Base-by-base conservation (phyloP, 768 basidiomycete species). In the Naganishia vishniacii region DNA sequence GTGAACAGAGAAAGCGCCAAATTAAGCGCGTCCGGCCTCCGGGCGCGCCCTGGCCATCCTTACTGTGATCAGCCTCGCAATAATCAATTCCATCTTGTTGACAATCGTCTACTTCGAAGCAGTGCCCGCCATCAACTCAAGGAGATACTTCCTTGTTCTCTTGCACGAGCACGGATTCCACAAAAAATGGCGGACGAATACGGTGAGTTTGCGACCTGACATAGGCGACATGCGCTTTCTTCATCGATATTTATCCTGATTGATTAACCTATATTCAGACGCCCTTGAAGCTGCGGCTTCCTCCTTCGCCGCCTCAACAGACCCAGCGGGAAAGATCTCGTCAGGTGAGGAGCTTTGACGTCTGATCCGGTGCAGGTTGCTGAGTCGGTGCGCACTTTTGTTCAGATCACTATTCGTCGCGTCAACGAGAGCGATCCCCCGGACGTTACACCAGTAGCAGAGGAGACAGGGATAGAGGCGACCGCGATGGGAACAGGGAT, bases 241-340 rank as follows among this genome's bases (percentile, higher is more conserved):
- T 12, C n/a, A 32, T 18, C 34, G 12, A 4, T 18, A 15, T n/a
- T n/a, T n/a, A n/a, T 47, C 40, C 41, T 53, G 37, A 34, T 56
- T n/a, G 7, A 32, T 37, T 28, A 29, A 32, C 47, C n/a, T 23
- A 25, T 20, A n/a, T 16, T n/a, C 51, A 76, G 75, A 76, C 67
- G 73, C 75, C 48, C 69, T 76, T 9, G 75, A 76, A 61, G 70
- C 67, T 37, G 70, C 73, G 56, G 75, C 75, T 53, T 71, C 73
- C 25, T 70, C 71, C 25, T 72, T 69, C 48, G 64, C 66, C 20
- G 72, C 71, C 56, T 49, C 66, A 25, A 53, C 66, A 40, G 71
- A 68, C 15, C 34, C 20, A 3, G 45, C 63, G 41, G 53, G 13
- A 45, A 51, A 41, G 28, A 12, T 58, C 18, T 48, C 47, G 9